phyloP scores from a whole-genome alignment of 805 yeast genomes.

The Candida boleticola region DNA sequence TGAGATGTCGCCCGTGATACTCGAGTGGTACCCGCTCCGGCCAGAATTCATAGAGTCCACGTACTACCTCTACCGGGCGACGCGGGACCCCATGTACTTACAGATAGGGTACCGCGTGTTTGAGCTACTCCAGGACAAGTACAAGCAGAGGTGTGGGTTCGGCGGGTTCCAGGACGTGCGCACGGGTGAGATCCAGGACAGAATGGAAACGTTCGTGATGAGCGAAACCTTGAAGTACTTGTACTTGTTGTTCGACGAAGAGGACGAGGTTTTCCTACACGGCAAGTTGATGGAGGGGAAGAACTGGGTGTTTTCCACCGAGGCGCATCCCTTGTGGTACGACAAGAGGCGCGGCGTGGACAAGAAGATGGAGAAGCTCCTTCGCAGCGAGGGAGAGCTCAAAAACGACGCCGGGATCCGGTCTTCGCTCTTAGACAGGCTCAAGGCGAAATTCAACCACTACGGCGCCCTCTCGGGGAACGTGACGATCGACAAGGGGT shows the following conservation, averaged over 20 bases:
- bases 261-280: slow-evolving; percentile 45
- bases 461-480: not conserved
- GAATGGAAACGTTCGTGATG: slow-evolving; percentile 90
- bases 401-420: not conserved
- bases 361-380: not conserved
- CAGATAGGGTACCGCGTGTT: slow-evolving; percentile 70
- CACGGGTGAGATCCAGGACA: slow-evolving; percentile 60
- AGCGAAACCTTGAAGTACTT: slow-evolving; percentile 86
- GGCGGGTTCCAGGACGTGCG: slow-evolving; percentile 71
- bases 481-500: not conserved
- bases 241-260: slow-evolving; percentile 72
- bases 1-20: slow-evolving; percentile 37
- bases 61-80: slow-evolving; percentile 77
- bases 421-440: slow-evolving; percentile 10
- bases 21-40: slow-evolving; percentile 90
- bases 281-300: slow-evolving; percentile 30
- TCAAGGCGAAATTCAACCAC: slow-evolving; percentile 3
- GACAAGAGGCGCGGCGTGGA: slow-evolving; percentile 20
- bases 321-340: slow-evolving; percentile 88
- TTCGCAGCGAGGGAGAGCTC: not conserved
- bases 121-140: slow-evolving; percentile 50
- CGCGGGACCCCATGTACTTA: slow-evolving; percentile 79
- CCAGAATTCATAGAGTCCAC: slow-evolving; percentile 93
- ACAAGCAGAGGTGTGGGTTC: slow-evolving; percentile 72
- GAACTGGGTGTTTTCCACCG: slow-evolving; percentile 72